Conservation (phyloP, 441 rosid species). For the Manihot esculenta region DNA sequence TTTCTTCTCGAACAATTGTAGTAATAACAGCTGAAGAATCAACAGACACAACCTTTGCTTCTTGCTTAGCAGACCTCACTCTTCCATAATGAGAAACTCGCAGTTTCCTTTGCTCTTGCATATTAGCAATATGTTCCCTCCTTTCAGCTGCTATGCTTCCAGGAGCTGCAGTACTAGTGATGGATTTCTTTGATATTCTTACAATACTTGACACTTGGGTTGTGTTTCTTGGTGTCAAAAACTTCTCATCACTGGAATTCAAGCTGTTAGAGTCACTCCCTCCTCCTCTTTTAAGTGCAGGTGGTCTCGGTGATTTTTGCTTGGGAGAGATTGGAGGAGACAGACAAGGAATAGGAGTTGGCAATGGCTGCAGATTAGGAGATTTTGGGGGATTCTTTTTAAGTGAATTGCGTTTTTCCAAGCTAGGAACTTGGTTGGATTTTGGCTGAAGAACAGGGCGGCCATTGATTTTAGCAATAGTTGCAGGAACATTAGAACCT, state of each 20-base stretch:
- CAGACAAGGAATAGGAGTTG: conserved; percentile 19
- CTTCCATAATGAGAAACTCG: conserved; percentile 69
- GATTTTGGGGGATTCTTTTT: conserved; percentile 42
- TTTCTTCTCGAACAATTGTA: conserved; percentile 28
- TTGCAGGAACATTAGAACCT: neutral
- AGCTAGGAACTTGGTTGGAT: conserved; percentile 54
- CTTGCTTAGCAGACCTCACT: conserved; percentile 38
- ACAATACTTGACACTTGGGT: conserved; percentile 21
- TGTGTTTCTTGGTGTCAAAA: conserved; percentile 15
- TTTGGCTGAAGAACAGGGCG: conserved; percentile 66
- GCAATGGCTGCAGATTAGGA: conserved; percentile 17
- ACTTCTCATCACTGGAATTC: conserved; percentile 35
- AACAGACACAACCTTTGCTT: conserved; percentile 21
- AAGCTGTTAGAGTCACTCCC: conserved; percentile 23
- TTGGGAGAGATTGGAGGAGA: conserved; percentile 63
- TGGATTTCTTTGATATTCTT: conserved; percentile 24
- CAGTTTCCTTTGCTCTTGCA: conserved; percentile 53
- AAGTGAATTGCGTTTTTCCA: conserved; percentile 41
- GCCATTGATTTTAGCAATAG: conserved; percentile 41
- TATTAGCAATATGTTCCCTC: conserved; percentile 55
- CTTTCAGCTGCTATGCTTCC: conserved; percentile 75
- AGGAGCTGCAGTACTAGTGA: conserved; percentile 35
- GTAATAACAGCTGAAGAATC: conserved; percentile 17
- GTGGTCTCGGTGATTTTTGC: conserved; percentile 37
- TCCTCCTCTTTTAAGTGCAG: conserved; percentile 27